A percentile compares a stretch with the other conserved stretches of the same genome.
phyloP scores from a whole-genome alignment of 225 moss, liverwort and hornwort genomes.

The Bryum argenteum region DNA sequence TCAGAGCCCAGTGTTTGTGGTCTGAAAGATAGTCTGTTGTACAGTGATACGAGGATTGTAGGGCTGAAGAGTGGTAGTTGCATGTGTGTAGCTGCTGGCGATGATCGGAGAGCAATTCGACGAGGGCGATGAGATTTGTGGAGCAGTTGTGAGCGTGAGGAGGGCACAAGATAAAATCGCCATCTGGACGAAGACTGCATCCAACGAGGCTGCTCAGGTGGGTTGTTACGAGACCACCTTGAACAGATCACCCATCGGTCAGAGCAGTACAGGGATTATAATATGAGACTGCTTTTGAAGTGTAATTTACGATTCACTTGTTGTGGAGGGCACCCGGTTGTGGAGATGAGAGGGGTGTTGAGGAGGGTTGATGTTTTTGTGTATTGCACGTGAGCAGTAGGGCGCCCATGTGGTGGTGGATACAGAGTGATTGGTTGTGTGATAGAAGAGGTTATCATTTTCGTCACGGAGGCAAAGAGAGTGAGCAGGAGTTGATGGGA shows the following conservation, averaged over 20 bases:
- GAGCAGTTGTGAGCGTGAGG: constrained; percentile 89
- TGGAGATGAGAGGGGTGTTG: neutral
- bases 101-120: constrained; percentile 98
- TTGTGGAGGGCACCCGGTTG: neutral
- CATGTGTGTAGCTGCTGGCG: constrained; percentile 69
- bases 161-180: constrained; percentile 88
- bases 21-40: neutral
- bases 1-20: too few species aligned
- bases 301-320: neutral
- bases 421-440: neutral
- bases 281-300: too few species aligned
- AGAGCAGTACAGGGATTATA: neutral
- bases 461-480: neutral
- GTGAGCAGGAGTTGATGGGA: neutral
- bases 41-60: too few species aligned
- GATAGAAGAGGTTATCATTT: neutral
- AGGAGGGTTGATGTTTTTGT: constrained; percentile 15
- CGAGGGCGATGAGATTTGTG: constrained; percentile 89
- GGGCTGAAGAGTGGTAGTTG: neutral
- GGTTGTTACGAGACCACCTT: neutral
- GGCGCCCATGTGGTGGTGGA: neutral
- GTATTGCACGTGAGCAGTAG: neutral
- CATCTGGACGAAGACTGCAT: constrained; percentile 94
- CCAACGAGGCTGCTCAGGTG: constrained; percentile 93
- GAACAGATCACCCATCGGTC: neutral